Conservation (phyloP, 2,329 filamentous ascomycete species). For the Colletotrichum caudatum region DNA sequence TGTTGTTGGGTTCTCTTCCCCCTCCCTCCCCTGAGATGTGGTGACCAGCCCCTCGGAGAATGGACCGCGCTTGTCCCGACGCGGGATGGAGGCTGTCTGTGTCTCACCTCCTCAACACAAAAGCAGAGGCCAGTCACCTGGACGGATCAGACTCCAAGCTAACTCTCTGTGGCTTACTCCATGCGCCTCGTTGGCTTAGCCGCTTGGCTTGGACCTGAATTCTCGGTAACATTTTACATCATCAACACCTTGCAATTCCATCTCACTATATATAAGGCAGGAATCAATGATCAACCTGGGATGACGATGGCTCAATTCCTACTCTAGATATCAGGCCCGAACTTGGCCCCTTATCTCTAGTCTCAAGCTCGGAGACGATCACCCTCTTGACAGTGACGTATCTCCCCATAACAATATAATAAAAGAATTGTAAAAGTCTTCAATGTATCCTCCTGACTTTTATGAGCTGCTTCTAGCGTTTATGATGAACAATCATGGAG, state of each 20-base stretch:
- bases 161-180: conserved; percentile 3
- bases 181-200: not conserved
- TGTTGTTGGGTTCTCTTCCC: not conserved
- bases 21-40: not conserved
- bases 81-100: conserved; percentile 4
- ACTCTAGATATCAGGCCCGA: not conserved
- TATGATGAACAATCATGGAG: too few relatives aligned
- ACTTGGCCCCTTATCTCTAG: not conserved
- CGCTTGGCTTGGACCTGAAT: not conserved
- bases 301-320: not conserved
- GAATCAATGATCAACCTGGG: not conserved
- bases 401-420: not conserved
- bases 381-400: not conserved
- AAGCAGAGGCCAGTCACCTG: not conserved
- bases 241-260: not conserved
- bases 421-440: not conserved
- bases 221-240: not conserved
- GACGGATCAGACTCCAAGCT: not conserved
- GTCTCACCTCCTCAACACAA: conserved; percentile 12
- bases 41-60: not conserved
- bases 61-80: conserved; percentile 9
- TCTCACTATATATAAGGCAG: not conserved
- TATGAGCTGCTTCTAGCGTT: not conserved
- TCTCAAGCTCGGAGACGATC: not conserved
- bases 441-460: not conserved